Percentiles rank a stretch among this genome's conserved stretches.
Evolutionary conservation across 2,329 filamentous ascomycete genomes (phyloP).

Genomic region (Nemania sp.): DNA sequence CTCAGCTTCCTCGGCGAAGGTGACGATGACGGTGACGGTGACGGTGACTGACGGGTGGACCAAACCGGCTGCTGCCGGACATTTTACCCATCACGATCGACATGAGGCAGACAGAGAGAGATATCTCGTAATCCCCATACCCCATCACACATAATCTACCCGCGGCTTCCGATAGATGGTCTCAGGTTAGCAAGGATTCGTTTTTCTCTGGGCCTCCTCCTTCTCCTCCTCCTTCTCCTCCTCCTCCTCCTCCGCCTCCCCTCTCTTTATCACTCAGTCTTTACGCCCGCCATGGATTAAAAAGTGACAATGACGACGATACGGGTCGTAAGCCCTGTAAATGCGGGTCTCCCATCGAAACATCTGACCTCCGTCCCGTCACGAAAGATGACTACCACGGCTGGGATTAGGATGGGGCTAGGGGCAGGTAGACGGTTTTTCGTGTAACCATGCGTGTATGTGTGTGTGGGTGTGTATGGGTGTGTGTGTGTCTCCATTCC

Average conservation of each 20-base stretch:
- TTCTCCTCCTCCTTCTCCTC: no score
- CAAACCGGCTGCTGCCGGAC: conserved; percentile 18
- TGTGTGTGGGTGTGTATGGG: no score
- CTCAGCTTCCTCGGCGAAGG: conserved; percentile 18
- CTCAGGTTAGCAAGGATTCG: conserved; percentile 20
- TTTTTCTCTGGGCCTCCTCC: conserved; percentile 5
- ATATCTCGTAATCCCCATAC: background rate
- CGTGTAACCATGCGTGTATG: conserved; percentile 9
- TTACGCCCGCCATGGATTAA: no score
- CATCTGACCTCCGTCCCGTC: conserved; percentile 17
- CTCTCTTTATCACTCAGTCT: no score
- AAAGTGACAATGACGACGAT: no score
- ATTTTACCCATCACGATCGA: no score
- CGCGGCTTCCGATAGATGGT: conserved; percentile 18
- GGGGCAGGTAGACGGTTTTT: background rate
- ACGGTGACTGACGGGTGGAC: no score
- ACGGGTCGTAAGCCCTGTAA: conserved; percentile 14
- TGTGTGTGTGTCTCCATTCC: background rate
- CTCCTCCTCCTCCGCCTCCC: no score
- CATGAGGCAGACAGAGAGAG: background rate
- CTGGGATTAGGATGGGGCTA: conserved; percentile 2
- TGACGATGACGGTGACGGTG: background rate
- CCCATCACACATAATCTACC: conserved; percentile 1
- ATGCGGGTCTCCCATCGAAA: conserved; percentile 13
- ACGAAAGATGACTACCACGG: conserved; percentile 16